phyloP scores from a whole-genome alignment of 495 filamentous ascomycete species.

The Peziza echinospora region DNA sequence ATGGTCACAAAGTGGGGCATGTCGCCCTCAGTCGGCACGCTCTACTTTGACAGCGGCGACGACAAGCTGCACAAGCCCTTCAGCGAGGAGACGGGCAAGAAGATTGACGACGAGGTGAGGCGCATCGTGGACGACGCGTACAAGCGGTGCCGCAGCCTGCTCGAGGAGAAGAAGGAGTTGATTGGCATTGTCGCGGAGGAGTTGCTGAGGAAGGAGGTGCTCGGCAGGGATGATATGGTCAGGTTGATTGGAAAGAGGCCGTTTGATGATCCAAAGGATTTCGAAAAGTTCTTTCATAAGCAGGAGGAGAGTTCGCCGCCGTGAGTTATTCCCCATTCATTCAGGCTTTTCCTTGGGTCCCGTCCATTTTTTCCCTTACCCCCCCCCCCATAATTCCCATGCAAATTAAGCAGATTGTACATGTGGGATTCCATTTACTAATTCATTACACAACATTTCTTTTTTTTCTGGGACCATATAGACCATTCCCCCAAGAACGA shows the following conservation, averaged over 20 bases:
- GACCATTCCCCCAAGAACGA: background rate
- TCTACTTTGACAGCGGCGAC: constrained; percentile 57
- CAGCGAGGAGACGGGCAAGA: constrained; percentile 75
- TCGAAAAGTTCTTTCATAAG: constrained; percentile 83
- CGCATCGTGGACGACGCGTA: constrained; percentile 81
- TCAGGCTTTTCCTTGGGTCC: no score
- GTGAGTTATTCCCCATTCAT: no score
- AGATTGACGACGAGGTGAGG: constrained; percentile 75
- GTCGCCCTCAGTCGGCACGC: constrained; percentile 74
- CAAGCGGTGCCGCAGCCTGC: constrained; percentile 62
- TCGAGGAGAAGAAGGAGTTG: constrained; percentile 69
- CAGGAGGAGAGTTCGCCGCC: no score
- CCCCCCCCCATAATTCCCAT: no score
- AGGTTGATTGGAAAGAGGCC: constrained; percentile 62
- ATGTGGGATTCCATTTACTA: no score
- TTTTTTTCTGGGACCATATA: no score
- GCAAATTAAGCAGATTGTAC: no score
- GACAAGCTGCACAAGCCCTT: constrained; percentile 78
- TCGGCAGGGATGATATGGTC: constrained; percentile 76
- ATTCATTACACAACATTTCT: no score
- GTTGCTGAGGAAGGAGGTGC: constrained; percentile 71
- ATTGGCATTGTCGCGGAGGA: constrained; percentile 84
- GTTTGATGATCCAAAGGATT: constrained; percentile 68
- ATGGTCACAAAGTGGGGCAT: constrained; percentile 99
- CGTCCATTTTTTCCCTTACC: no score